Conservation (phyloP, 306 rosid genomes). For the Malus asiatica region DNA sequence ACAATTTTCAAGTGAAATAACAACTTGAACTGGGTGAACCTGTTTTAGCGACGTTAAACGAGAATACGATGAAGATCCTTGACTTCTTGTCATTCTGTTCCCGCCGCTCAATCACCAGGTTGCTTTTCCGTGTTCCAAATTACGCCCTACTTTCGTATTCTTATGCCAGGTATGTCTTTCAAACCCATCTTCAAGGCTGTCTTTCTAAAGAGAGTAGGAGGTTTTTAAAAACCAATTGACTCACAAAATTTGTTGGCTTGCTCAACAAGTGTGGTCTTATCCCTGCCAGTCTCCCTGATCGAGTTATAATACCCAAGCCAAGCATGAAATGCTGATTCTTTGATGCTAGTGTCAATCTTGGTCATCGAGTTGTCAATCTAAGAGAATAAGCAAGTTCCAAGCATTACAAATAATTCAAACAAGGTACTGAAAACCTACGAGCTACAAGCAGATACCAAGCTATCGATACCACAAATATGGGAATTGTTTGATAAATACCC, state of each 20-base stretch:
- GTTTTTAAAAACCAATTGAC: slow-evolving; percentile 75
- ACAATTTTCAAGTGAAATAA: not conserved
- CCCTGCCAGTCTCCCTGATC: slow-evolving; percentile 75
- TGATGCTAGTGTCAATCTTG: slow-evolving; percentile 60
- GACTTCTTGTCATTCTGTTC: not conserved
- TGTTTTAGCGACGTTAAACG: not conserved
- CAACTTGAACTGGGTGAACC: slow-evolving; percentile 9
- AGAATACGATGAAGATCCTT: not conserved
- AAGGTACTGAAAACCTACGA: not conserved
- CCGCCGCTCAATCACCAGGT: not conserved
- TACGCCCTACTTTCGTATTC: slow-evolving; percentile 46
- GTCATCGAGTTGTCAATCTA: slow-evolving; percentile 72
- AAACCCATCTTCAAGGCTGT: slow-evolving; percentile 88
- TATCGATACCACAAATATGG: not conserved
- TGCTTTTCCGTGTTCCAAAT: slow-evolving; percentile 3
- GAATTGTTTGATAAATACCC: not conserved
- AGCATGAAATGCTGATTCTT: slow-evolving; percentile 88
- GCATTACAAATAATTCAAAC: not conserved
- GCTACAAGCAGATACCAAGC: not conserved
- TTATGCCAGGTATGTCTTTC: slow-evolving; percentile 82
- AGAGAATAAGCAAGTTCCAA: slow-evolving; percentile 10
- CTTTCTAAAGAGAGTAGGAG: slow-evolving; percentile 72
- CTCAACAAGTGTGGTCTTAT: slow-evolving; percentile 66
- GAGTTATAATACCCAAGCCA: slow-evolving; percentile 97
- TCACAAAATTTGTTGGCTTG: slow-evolving; percentile 59